Base-by-base conservation (phyloP, 306 rosid species). In the Trifolium repens region DNA sequence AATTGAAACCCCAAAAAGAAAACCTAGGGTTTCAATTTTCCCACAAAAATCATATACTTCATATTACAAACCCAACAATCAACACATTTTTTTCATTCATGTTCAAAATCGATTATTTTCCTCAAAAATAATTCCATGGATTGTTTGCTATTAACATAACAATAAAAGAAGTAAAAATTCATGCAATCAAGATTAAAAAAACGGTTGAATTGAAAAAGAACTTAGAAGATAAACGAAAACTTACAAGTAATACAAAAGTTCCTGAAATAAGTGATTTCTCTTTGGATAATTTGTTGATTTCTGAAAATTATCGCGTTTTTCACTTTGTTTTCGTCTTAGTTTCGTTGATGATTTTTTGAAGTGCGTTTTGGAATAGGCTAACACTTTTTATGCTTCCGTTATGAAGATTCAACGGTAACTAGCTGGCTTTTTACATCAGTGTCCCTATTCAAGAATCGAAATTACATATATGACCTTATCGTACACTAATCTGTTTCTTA, bases 321-420 rank as follows among this genome's bases (percentile, higher is more conserved):
- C 35, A 52, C n/a, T 71, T 82, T 50, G 8, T 72, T 73, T 60
- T 60, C 49, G 46, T 16, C 43, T 65, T 27, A 19, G 5, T 19
- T 74, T 54, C 17, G 22, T 35, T 0, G 27, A 49, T 46, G 19
- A 24, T 9, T 63, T 43, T 44, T 34, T 32, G 5, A 46, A 62
- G 4, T 0, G 19, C 0, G 57, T 4, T 54, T 15, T 9, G 9
- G 40, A 22, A 27, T 0, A 37, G 8, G 30, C 9, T 1, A 12
- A 39, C 2, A 1, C 22, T 19, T 7, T 43, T 44, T 55, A 75
- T 15, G 76, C 7, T 11, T 22, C 12, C 37, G 39, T 5, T 5
- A 58, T 12, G 12, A 30, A 4, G 43, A 40, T 77, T 81, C 78
- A 87, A 87, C 88, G 90, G 90, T 87, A 84, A 84, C 86, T 57